phyloP scores from a whole-genome alignment of 2,329 filamentous ascomycete species.

The Neophaeococcomyces aloes region DNA sequence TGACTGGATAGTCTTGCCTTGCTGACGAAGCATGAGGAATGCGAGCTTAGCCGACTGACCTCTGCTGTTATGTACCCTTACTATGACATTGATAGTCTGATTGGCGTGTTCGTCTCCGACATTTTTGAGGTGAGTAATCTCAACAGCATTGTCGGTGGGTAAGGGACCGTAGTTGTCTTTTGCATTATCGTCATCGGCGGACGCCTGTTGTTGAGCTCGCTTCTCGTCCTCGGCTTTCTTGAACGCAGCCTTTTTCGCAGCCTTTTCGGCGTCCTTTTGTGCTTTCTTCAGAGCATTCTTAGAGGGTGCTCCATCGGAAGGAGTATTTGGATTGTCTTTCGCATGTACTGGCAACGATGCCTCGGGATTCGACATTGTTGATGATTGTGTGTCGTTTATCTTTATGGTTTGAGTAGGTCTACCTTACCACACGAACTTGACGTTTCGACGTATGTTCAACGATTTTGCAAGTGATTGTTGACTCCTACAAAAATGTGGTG shows the following conservation, averaged over 20 bases:
- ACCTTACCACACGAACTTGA: no score
- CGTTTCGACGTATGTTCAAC: no score
- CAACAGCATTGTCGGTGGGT: conserved; percentile 45
- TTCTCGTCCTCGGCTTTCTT: conserved; percentile 34
- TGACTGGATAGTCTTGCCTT: conserved; percentile 71
- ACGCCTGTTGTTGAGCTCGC: conserved; percentile 19
- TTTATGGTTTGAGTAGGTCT: no score
- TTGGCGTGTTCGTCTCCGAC: conserved; percentile 54
- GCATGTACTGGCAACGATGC: conserved; percentile 15
- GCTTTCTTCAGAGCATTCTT: conserved; percentile 81
- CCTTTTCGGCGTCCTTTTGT: conserved; percentile 82
- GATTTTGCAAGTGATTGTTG: no score
- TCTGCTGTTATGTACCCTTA: conserved; percentile 76
- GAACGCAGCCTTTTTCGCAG: conserved; percentile 55
- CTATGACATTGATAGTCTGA: conserved; percentile 64
- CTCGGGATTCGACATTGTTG: conserved; percentile 1
- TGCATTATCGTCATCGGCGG: conserved; percentile 42
- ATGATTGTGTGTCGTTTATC: no score
- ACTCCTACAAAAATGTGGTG: no score
- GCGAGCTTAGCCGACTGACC: conserved; percentile 84
- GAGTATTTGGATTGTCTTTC: conserved; percentile 18
- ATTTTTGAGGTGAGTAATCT: conserved; percentile 48
- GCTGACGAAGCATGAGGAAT: conserved; percentile 75
- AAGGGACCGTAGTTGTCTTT: conserved; percentile 72
- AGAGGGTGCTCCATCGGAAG: conserved; percentile 40